A percentile compares a stretch with the other conserved stretches of the same genome.
These are phyloP conservation scores for Blastobotrys malaysiensis DNA, from an alignment of 1,139 yeast genomes.

Conservation along the genomic window DNA sequence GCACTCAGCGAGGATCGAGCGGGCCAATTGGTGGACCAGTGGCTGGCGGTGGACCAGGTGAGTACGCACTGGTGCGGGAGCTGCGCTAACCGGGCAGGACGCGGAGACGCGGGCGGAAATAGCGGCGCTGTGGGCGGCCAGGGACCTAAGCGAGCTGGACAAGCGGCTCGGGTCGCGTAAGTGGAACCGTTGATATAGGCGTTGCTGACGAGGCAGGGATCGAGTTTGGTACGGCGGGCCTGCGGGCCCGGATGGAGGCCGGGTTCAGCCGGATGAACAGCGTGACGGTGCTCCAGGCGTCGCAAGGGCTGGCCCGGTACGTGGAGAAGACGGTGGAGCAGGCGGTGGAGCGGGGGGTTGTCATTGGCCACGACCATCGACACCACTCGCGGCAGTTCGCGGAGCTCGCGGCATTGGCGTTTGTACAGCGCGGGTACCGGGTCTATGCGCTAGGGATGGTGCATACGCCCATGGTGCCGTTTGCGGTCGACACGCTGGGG, in stretches of 20 bases:
- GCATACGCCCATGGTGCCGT: conserved; percentile 93
- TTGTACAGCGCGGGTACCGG: conserved; percentile 58
- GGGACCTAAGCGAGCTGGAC: conserved; percentile 45
- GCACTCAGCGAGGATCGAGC: neutral
- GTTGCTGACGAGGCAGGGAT: conserved; percentile 40
- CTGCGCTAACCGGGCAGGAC: conserved; percentile 33
- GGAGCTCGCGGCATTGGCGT: conserved; percentile 68
- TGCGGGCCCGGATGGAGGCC: conserved; percentile 81
- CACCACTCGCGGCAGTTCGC: conserved; percentile 78
- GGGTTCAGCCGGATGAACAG: conserved; percentile 89
- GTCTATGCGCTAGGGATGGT: conserved; percentile 62
- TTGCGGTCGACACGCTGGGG: conserved; percentile 56
- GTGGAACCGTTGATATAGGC: conserved; percentile 7
- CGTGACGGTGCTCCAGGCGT: conserved; percentile 83
- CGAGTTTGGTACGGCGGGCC: conserved; percentile 91
- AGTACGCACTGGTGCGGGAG: no score
- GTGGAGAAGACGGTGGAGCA: conserved; percentile 36
- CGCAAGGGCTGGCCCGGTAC: conserved; percentile 81
- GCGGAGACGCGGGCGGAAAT: conserved; percentile 55
- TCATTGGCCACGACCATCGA: conserved; percentile 90
- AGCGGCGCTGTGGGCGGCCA: conserved; percentile 37
- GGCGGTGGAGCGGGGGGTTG: conserved; percentile 45
- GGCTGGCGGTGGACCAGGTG: conserved; percentile 44
- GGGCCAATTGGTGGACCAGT: conserved; percentile 41
- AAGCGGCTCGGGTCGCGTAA: conserved; percentile 40